phyloP scores from a whole-genome alignment of 805 yeast species.

The Wickerhamiella alocasiicola region DNA sequence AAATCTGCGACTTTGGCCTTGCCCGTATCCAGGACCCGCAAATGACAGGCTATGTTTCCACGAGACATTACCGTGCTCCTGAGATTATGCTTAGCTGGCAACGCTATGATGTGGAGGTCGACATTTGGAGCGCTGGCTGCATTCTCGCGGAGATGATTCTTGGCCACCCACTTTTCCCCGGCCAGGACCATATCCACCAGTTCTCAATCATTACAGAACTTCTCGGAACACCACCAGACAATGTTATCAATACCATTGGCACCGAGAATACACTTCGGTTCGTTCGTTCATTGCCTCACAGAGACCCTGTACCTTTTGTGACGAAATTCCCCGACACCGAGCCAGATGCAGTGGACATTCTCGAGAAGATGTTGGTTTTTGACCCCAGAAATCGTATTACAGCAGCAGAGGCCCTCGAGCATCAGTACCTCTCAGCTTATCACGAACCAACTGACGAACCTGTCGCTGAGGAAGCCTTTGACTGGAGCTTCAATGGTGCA shows the following conservation, averaged over 20 bases:
- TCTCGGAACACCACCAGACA: slow-evolving; percentile 91
- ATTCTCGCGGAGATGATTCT: slow-evolving; percentile 96
- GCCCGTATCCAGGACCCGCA: slow-evolving; percentile 98
- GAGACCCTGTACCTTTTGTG: slow-evolving; percentile 81
- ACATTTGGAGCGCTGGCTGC: slow-evolving; percentile 97
- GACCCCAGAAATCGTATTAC: slow-evolving; percentile 91
- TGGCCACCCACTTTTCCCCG: slow-evolving; percentile 94
- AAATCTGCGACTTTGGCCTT: slow-evolving; percentile 86
- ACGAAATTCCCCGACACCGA: slow-evolving; percentile 63
- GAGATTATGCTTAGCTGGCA: slow-evolving; percentile 99
- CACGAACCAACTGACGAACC: slow-evolving; percentile 99
- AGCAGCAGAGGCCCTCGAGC: slow-evolving; percentile 80
- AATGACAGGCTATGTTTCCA: slow-evolving; percentile 96
- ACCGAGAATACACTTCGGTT: slow-evolving; percentile 90
- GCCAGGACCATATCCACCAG: slow-evolving; percentile 97
- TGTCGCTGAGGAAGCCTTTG: slow-evolving; percentile 79
- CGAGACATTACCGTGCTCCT: slow-evolving; percentile 94
- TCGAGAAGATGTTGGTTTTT: slow-evolving; percentile 83
- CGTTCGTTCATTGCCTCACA: slow-evolving; percentile 83
- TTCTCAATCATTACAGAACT: slow-evolving; percentile 93
- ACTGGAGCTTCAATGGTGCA: slow-evolving; percentile 97
- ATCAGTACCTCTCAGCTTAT: slow-evolving; percentile 86
- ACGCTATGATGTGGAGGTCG: slow-evolving; percentile 91
- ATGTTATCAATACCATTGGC: slow-evolving; percentile 91
- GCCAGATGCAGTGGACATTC: slow-evolving; percentile 65